A percentile compares a stretch with the other conserved stretches of the same genome.
Evolutionary conservation across 495 filamentous ascomycete genomes (phyloP).

Genomic region (Aspergillus baeticus): DNA sequence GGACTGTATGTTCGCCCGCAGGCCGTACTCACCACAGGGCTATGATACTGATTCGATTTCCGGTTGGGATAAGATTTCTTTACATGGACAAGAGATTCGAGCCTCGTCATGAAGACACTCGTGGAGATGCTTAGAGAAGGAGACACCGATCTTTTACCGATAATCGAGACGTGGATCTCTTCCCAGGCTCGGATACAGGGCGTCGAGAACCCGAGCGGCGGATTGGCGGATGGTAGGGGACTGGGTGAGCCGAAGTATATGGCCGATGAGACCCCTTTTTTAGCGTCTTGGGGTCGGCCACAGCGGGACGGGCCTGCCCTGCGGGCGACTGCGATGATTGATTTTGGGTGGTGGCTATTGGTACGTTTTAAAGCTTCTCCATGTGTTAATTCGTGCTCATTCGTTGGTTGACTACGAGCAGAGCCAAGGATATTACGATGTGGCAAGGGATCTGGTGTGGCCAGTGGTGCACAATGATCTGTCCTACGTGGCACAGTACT

Average conservation of each 20-base stretch:
- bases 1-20: constrained; percentile 50
- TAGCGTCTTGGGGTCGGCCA: constrained; percentile 66
- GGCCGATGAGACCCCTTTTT: constrained; percentile 59
- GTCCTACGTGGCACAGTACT: constrained; percentile 68
- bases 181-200: constrained; percentile 61
- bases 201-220: constrained; percentile 59
- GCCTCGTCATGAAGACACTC: constrained; percentile 59
- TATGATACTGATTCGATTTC: neutral
- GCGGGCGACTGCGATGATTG: constrained; percentile 59
- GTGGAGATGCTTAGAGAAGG: constrained; percentile 58
- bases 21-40: neutral
- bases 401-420: constrained; percentile 4
- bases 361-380: constrained; percentile 21
- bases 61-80: constrained; percentile 41
- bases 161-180: constrained; percentile 57
- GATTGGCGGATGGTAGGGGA: constrained; percentile 44
- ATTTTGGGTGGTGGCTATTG: constrained; percentile 38
- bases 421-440: constrained; percentile 29
- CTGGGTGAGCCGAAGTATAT: constrained; percentile 49
- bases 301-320: constrained; percentile 72
- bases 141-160: constrained; percentile 49
- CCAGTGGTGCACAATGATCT: constrained; percentile 66
- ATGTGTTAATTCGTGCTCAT: no score
- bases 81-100: constrained; percentile 74
- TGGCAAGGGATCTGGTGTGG: constrained; percentile 47